These are phyloP conservation scores for Alternaria panax DNA, from an alignment of 2,329 filamentous ascomycete species.

Conservation along the genomic window DNA sequence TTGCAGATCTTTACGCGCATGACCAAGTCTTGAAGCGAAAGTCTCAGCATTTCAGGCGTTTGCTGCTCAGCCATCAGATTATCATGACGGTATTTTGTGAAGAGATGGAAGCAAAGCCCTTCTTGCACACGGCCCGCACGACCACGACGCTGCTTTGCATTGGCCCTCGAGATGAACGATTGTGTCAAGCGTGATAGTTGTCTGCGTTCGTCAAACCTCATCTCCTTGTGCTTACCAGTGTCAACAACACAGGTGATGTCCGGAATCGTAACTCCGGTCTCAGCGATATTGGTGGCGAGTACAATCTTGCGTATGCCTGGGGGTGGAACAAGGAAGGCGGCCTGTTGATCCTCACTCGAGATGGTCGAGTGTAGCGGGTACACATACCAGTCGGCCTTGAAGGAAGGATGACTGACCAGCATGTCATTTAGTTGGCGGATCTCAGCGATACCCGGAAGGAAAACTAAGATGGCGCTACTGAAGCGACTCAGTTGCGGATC, in stretches of 20 bases:
- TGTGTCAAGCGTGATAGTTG: constrained; percentile 91
- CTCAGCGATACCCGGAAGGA: constrained; percentile 92
- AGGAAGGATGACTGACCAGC: constrained; percentile 76
- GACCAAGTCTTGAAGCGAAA: constrained; percentile 92
- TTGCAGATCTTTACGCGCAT: constrained; percentile 98
- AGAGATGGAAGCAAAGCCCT: constrained; percentile 93
- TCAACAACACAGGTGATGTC: constrained; percentile 98
- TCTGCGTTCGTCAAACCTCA: constrained; percentile 92
- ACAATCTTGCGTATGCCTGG: constrained; percentile 88
- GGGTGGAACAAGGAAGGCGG: constrained; percentile 86
- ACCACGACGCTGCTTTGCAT: constrained; percentile 92
- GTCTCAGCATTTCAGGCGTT: constrained; percentile 92
- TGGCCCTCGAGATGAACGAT: constrained; percentile 93
- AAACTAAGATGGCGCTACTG: constrained; percentile 92
- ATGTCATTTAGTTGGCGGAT: constrained; percentile 89
- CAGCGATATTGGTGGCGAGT: constrained; percentile 95
- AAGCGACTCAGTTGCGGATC: constrained; percentile 71
- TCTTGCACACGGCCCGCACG: constrained; percentile 95
- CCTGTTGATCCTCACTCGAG: constrained; percentile 94
- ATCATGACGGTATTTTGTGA: constrained; percentile 89
- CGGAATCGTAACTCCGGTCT: constrained; percentile 97
- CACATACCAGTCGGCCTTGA: constrained; percentile 80
- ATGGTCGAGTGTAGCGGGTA: constrained; percentile 94
- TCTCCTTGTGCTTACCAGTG: constrained; percentile 95
- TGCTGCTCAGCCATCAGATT: constrained; percentile 86